Evolutionary conservation across 2,329 filamentous ascomycete genomes (phyloP), one percentile per base, ranked within the genome.

Genomic region (Zymoseptoria passerinii): DNA sequence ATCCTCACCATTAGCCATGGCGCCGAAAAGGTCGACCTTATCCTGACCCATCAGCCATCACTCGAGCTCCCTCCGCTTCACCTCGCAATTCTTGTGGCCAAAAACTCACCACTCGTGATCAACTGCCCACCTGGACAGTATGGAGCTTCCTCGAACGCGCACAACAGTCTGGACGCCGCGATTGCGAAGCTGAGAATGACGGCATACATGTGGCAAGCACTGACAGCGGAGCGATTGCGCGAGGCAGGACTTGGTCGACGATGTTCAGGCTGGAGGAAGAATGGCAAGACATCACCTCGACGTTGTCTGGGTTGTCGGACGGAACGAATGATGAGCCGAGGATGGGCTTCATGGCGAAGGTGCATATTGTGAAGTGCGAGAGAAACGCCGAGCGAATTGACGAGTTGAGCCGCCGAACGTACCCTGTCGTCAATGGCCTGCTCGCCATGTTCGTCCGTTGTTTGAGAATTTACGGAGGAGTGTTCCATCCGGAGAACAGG

Each of bases 171-270:
- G 6, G 61, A 68, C n/a, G 68, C 69, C 28, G 69, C 67, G 4
- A 64, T 70, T 44, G 64, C 66, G 7, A 72, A 72, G 63, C 62
- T 72, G 10, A 66, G 70, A n/a, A 71, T 69, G 64, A 66, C 69
- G 6, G 69, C 70, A 2, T 71, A 70, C 59, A 71, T 72, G 69
- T 72, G 70, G 70, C 69, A 72, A 57, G 69, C 70, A 13, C 63
- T 70, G 62, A 71, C 68, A n/a, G 70, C 69, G 1, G 69, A 72
- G 58, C 68, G 71, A 48, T 56, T 71, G 62, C 64, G 66, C 1
- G 23, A 56, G 18, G 67, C 68, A 53, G 66, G 66, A 3, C 61
- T 68, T 18, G 69, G 66, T 19, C 54, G 69, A 48, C 65, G 69
- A 9, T 66, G 0, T 71, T 72, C 54, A 59, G 70, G 8, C 54